A percentile compares a stretch with the other conserved stretches of the same genome.
Evolutionary conservation across 106 monocot genomes (phyloP).

Genomic region (Gastrodia elata): DNA sequence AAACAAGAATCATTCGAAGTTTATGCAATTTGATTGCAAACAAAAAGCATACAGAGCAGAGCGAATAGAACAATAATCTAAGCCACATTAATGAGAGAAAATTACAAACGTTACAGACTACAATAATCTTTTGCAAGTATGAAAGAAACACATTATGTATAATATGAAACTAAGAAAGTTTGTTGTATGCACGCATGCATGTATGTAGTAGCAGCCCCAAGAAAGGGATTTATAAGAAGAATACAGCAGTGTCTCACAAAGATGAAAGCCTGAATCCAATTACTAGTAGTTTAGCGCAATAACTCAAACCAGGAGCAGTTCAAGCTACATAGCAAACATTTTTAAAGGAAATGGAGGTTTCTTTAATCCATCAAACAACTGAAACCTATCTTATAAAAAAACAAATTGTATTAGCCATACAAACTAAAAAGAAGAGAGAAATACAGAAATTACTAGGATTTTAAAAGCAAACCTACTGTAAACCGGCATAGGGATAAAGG

Average conservation of each 20-base stretch:
- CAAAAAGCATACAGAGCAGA: neutral
- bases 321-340: neutral
- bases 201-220: too few species aligned
- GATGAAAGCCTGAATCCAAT: neutral
- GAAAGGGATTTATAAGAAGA: neutral
- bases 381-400: neutral
- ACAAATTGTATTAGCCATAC: neutral
- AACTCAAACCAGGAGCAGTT: neutral
- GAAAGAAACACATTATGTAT: too few species aligned
- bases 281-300: neutral
- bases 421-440: neutral
- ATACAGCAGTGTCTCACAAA: neutral
- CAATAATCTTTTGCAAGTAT: neutral
- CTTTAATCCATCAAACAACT: neutral
- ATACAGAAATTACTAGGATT: neutral
- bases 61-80: neutral
- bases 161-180: too few species aligned
- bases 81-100: neutral
- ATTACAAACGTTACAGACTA: too few species aligned
- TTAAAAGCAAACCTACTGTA: constrained; percentile 13
- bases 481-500: constrained; percentile 32
- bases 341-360: neutral
- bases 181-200: too few species aligned
- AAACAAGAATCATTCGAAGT: neutral
- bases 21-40: neutral